These are phyloP conservation scores for Mallotus nudiflorus DNA, from an alignment of 345 rosid genomes.

Conservation along the genomic window DNA sequence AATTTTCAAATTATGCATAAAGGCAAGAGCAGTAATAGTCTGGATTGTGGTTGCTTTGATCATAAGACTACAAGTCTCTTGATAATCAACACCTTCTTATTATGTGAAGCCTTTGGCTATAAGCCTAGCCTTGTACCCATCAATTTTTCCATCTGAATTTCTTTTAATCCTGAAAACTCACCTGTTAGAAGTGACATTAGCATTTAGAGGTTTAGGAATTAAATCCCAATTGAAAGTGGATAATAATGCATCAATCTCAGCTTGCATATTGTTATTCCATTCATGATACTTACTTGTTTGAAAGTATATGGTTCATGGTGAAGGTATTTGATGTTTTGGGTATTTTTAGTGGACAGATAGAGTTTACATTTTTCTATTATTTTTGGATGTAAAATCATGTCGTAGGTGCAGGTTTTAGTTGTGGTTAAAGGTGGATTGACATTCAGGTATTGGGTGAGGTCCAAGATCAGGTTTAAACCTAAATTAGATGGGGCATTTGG, in stretches of 20 bases:
- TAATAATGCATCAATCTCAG: too few relatives aligned
- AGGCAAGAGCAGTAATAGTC: neutral
- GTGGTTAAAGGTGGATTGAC: too few relatives aligned
- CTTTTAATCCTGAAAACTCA: neutral
- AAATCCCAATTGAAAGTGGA: neutral
- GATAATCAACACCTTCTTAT: neutral
- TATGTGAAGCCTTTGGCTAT: neutral
- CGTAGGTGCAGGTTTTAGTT: too few relatives aligned
- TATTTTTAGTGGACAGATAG: too few relatives aligned
- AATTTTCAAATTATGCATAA: neutral
- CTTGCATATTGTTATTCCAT: too few relatives aligned
- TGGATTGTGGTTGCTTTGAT: neutral
- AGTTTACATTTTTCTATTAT: too few relatives aligned
- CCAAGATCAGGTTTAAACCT: too few relatives aligned
- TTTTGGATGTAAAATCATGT: too few relatives aligned
- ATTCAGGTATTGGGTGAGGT: too few relatives aligned
- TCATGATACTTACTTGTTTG: too few relatives aligned
- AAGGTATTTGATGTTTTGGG: neutral
- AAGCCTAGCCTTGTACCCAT: neutral
- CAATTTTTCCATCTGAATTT: neutral
- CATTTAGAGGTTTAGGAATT: neutral
- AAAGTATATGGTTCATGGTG: too few relatives aligned
- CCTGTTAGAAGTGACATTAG: neutral
- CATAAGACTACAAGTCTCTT: neutral
- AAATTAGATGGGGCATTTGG: too few relatives aligned